Evolutionary conservation across 1,139 yeast species (phyloP).

Genomic region (Nematodospora anomalae): DNA sequence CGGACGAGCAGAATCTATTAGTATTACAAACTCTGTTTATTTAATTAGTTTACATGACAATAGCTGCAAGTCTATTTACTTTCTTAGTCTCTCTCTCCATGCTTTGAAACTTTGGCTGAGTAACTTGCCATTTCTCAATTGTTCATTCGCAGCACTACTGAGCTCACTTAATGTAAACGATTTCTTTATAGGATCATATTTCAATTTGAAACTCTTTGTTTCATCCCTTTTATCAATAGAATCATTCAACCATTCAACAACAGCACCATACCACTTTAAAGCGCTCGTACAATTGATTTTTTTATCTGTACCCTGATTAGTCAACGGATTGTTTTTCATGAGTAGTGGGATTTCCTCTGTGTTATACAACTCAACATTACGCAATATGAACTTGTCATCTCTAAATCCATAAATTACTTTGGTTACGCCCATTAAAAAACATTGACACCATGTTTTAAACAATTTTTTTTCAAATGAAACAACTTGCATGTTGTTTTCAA

Average conservation of each 20-base stretch:
- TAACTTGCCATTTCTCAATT: slow-evolving; percentile 39
- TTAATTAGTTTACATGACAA: too few relatives aligned
- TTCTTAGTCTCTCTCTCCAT: slow-evolving; percentile 52
- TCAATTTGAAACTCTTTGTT: slow-evolving; percentile 30
- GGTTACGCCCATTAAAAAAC: slow-evolving; percentile 81
- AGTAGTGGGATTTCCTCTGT: slow-evolving; percentile 77
- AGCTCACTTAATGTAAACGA: slow-evolving; percentile 32
- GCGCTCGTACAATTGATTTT: slow-evolving; percentile 71
- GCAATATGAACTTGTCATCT: slow-evolving; percentile 64
- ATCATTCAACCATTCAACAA: slow-evolving; percentile 70
- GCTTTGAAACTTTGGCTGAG: slow-evolving; percentile 55
- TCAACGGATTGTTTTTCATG: slow-evolving; percentile 45
- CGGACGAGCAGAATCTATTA: too few relatives aligned
- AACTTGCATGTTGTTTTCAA: slow-evolving; percentile 54
- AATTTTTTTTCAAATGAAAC: slow-evolving; percentile 69
- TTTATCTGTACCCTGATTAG: slow-evolving; percentile 19
- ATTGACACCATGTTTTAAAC: slow-evolving; percentile 88
- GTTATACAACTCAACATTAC: slow-evolving; percentile 68
- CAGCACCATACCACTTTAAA: slow-evolving; percentile 82
- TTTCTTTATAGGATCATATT: slow-evolving; percentile 35
- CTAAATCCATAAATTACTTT: slow-evolving; percentile 83
- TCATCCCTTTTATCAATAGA: slow-evolving; percentile 52
- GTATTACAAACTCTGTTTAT: too few relatives aligned
- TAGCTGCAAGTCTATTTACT: too few relatives aligned
- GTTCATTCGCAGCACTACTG: slow-evolving; percentile 25